Evolutionary conservation across 176 grass and related monocot genomes (phyloP), one percentile per base, ranked within the genome.

Genomic region (Bothriochloa decipiens): DNA sequence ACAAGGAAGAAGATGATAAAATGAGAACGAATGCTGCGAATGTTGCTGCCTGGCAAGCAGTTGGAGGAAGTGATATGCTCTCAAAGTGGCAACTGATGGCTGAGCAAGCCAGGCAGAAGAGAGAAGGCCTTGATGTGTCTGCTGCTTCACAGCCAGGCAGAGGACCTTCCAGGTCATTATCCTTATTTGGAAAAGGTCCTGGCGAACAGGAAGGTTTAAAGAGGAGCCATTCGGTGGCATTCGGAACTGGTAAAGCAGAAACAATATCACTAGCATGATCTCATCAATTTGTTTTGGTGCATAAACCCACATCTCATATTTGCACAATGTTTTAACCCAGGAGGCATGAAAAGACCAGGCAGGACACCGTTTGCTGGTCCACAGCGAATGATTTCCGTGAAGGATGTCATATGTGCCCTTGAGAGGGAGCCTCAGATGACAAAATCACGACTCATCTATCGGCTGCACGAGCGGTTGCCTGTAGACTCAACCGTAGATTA

Each of bases 31-130:
- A 88, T 33, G 93, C 97, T 72, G 97, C 97, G 16, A 99, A 99
- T 82, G 97, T 96, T 70, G 97, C 97, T 42, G 91, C 90, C 15
- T 88, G 93, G 53, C 93, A 91, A 76, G 97, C 97, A 12, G 91
- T 91, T 79, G 97, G 97, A 73, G 93, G 97, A 84, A 94, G 92
- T 80, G 97, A 99, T 63, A 89, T 96, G 93, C 82, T 99, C 15
- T 96, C 97, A 25, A 99, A 96, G 83, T 96, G 97, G 97, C 97
- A 99, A 78, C 76, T 96, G 46, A 99, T 99, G 97, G 97, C 91
- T 73, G 97, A 99, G 79, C 96, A 96, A 81, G 93, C 93, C 40
- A 91, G 86, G 62, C 93, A 96, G 66, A 96, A 96, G 69, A 93
- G 91, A 27, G 91, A 97, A 85, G 91, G 91, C 41, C 16, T 83